Conservation (phyloP, 1,284 basidiomycete genomes). For the Sphaerobolus stellatus region DNA sequence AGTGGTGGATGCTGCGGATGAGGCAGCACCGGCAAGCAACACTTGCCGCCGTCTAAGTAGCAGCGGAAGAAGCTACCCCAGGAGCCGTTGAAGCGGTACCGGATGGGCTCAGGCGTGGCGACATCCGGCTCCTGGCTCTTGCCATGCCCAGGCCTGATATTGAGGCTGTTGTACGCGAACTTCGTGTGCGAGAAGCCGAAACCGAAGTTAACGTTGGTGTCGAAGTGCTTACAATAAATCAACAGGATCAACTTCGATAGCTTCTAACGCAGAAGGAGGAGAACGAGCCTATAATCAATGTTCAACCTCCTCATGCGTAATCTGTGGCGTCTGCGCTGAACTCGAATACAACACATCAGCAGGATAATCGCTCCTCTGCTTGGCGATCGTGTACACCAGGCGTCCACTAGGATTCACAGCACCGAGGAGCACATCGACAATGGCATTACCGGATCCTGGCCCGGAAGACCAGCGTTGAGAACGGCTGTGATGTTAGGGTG, state of each 20-base stretch:
- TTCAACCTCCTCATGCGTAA: constrained; percentile 51
- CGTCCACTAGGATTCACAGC: constrained; percentile 72
- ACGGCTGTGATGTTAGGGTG: constrained; percentile 72
- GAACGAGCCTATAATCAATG: constrained; percentile 73
- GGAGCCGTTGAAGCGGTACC: too few species aligned
- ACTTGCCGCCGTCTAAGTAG: too few species aligned
- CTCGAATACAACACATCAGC: constrained; percentile 40
- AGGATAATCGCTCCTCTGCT: constrained; percentile 62
- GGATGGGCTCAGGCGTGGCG: too few species aligned
- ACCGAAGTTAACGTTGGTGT: constrained; percentile 57
- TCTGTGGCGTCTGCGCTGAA: constrained; percentile 31
- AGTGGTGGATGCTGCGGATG: too few species aligned
- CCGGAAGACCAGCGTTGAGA: constrained; percentile 68
- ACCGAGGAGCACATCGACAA: constrained; percentile 74
- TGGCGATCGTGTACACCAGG: constrained; percentile 82
- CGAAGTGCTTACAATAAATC: constrained; percentile 22
- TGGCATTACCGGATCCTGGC: constrained; percentile 74
- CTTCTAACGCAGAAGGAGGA: constrained; percentile 18
- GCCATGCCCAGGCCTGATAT: constrained; percentile 45
- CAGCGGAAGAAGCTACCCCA: too few species aligned
- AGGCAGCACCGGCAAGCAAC: too few species aligned
- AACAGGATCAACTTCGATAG: neutral
- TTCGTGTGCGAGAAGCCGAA: constrained; percentile 77
- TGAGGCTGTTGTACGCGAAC: constrained; percentile 65
- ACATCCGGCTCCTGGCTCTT: too few species aligned